These are phyloP conservation scores for Spongospora subterranea DNA, from an alignment of 208 protist genomes.

Conservation along the genomic window DNA sequence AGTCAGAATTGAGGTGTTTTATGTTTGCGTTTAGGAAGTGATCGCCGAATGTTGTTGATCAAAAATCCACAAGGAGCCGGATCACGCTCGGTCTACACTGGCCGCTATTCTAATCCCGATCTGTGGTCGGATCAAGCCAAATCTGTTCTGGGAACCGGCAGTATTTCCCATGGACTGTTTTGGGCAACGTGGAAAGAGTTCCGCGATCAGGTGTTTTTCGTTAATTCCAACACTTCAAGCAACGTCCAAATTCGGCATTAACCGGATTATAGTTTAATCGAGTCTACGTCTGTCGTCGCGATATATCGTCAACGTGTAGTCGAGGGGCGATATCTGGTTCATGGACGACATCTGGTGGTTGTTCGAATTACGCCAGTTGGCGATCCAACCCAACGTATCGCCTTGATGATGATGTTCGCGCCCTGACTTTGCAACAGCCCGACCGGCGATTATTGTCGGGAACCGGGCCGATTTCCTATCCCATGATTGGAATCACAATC, in stretches of 20 bases:
- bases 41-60: background rate
- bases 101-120: background rate
- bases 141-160: background rate
- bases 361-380: conserved; percentile 22
- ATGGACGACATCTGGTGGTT: conserved; percentile 18
- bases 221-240: background rate
- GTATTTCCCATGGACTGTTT: background rate
- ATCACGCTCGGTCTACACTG: background rate
- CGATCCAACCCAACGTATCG: background rate
- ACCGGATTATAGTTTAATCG: background rate
- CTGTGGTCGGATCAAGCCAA: background rate
- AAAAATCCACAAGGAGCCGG: conserved; percentile 23
- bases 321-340: background rate
- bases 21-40: background rate
- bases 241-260: background rate
- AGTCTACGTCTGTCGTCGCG: conserved; percentile 12
- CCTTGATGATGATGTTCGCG: background rate
- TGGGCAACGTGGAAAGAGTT: conserved; percentile 53
- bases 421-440: background rate
- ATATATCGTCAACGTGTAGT: background rate
- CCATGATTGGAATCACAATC: conserved; percentile 31
- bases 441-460: background rate
- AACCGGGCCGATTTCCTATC: background rate
- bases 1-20: background rate
- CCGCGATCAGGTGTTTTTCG: background rate